Evolutionary conservation across 352 stramenopile genomes (phyloP).

Genomic region (Achlya hypogyna): DNA sequence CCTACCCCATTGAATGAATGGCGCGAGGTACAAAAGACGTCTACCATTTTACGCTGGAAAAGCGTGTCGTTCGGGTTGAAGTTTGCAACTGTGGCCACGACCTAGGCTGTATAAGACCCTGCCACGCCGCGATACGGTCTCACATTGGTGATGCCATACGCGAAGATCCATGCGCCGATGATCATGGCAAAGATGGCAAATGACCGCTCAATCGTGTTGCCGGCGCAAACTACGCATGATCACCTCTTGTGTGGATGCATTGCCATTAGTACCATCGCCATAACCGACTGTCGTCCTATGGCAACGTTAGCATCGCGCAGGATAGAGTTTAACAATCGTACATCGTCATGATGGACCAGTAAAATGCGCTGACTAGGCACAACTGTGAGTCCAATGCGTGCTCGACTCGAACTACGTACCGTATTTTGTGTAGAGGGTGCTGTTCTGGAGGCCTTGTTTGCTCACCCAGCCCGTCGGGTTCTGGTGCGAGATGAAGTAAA

Average conservation of each 20-base stretch:
- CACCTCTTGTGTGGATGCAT: background rate
- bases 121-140: constrained; percentile 24
- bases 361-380: constrained; percentile 41
- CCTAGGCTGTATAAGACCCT: background rate
- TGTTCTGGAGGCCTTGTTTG: constrained; percentile 29
- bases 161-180: constrained; percentile 65
- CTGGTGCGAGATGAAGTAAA: constrained; percentile 45
- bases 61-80: constrained; percentile 50
- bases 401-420: background rate
- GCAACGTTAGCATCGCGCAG: background rate
- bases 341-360: constrained; percentile 77
- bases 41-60: constrained; percentile 60
- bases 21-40: background rate
- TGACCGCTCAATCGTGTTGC: constrained; percentile 47
- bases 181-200: constrained; percentile 70
- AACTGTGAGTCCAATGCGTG: background rate
- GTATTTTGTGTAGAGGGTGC: constrained; percentile 44
- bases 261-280: constrained; percentile 26
- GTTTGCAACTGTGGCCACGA: constrained; percentile 41
- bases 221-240: constrained; percentile 27
- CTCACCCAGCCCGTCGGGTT: constrained; percentile 43
- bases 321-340: constrained; percentile 18
- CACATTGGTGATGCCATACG: constrained; percentile 75
- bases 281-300: constrained; percentile 64
- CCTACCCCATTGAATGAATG: constrained; percentile 24